Evolutionary conservation across 2,329 filamentous ascomycete genomes (phyloP).

Genomic region (Intubia oerlemansii): DNA sequence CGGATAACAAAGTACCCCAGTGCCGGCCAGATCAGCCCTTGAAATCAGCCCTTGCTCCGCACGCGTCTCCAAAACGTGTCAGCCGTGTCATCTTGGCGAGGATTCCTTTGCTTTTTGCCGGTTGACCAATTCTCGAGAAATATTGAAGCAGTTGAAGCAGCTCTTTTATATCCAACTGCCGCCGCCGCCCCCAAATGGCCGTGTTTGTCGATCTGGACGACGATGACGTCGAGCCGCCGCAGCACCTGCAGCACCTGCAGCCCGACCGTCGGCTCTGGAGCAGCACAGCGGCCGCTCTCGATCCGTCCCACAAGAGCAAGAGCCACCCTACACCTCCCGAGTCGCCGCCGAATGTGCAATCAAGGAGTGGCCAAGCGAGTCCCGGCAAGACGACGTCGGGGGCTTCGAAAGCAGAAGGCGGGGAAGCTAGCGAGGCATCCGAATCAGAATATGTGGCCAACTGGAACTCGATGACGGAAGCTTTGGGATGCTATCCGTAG

Average conservation of each 20-base stretch:
- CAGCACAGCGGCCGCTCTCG: constrained; percentile 4
- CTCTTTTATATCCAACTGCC: too few relatives aligned
- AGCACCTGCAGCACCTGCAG: constrained; percentile 8
- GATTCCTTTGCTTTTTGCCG: too few relatives aligned
- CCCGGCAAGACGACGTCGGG: constrained; percentile 3
- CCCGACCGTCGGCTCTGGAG: constrained; percentile 10
- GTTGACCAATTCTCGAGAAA: too few relatives aligned
- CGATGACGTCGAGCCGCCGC: constrained; percentile 12
- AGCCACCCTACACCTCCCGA: constrained; percentile 3
- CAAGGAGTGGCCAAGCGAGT: too few relatives aligned
- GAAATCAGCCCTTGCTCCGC: too few relatives aligned
- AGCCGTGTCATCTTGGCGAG: too few relatives aligned
- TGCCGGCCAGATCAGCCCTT: too few relatives aligned
- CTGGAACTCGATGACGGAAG: constrained; percentile 36
- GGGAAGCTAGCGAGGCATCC: constrained; percentile 18
- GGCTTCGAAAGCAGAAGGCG: constrained; percentile 9
- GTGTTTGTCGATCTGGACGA: constrained; percentile 14
- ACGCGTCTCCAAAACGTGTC: too few relatives aligned
- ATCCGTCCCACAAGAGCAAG: constrained; percentile 2
- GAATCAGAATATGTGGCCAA: constrained; percentile 15
- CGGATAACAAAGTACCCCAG: too few relatives aligned
- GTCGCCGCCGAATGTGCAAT: too few relatives aligned
- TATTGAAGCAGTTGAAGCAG: too few relatives aligned
- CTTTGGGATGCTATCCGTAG: constrained; percentile 49
- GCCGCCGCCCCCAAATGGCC: too few relatives aligned